Evolutionary conservation across 371 early-diverging fungal genomes (phyloP).

Genomic region (Coemansia linderi): DNA sequence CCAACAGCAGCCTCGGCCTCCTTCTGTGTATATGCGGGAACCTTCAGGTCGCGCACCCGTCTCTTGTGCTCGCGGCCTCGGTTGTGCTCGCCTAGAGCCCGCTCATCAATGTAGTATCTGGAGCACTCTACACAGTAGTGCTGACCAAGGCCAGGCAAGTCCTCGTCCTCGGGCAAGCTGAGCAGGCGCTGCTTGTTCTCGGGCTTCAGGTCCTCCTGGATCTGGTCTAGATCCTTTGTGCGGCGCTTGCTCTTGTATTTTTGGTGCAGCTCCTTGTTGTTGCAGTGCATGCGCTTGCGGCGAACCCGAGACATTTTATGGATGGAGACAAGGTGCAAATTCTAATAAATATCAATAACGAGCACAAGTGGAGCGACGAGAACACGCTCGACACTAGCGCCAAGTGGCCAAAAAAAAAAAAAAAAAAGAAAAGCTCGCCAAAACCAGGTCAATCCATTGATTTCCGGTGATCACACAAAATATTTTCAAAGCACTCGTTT

Average conservation of each 20-base stretch:
- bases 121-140: slow-evolving; percentile 86
- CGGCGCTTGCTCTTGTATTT: slow-evolving; percentile 60
- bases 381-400: background rate
- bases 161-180: slow-evolving; percentile 72
- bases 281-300: slow-evolving; percentile 70
- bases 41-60: slow-evolving; percentile 75
- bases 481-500: slow-evolving; percentile 12
- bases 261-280: slow-evolving; percentile 59
- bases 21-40: slow-evolving; percentile 83
- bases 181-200: slow-evolving; percentile 66
- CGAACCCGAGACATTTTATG: slow-evolving; percentile 63
- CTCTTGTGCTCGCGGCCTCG: slow-evolving; percentile 75
- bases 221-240: slow-evolving; percentile 87
- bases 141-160: slow-evolving; percentile 86
- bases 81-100: slow-evolving; percentile 60
- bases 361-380: background rate
- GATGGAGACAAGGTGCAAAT: background rate
- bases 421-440: background rate
- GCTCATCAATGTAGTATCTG: slow-evolving; percentile 58
- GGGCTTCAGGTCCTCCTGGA: slow-evolving; percentile 81
- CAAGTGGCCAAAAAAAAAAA: slow-evolving; percentile 1
- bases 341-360: background rate
- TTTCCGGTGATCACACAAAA: slow-evolving; percentile 19
- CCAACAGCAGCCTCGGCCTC: slow-evolving; percentile 86
- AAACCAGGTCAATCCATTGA: background rate